These are phyloP conservation scores for Rubia yunnanensis DNA, from an alignment of 257 asterid species.

Conservation along the genomic window DNA sequence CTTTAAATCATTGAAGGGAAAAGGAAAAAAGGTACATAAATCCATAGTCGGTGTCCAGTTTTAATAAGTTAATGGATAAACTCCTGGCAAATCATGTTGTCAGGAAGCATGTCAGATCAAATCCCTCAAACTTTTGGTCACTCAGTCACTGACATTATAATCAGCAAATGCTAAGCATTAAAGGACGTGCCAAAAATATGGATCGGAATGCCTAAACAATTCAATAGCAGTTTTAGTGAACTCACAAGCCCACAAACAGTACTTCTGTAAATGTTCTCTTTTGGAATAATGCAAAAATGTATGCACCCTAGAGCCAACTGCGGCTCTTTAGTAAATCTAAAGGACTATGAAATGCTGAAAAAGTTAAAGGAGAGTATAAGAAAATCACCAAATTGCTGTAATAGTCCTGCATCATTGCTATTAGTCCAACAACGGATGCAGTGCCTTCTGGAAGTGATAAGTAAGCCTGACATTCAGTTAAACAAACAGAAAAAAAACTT, in stretches of 20 bases:
- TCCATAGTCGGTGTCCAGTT: not conserved
- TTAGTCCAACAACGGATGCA: slow-evolving; percentile 84
- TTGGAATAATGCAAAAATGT: not conserved
- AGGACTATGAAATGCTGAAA: not conserved
- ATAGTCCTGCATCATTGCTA: slow-evolving; percentile 98
- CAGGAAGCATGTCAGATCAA: not conserved
- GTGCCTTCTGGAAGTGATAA: slow-evolving; percentile 94
- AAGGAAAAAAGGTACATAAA: not conserved
- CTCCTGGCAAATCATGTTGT: not conserved
- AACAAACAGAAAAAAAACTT: not conserved
- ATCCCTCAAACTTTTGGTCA: not conserved
- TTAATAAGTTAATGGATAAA: not conserved
- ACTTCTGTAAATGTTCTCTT: not conserved
- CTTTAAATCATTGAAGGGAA: not conserved
- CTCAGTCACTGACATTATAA: not conserved
- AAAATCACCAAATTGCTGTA: slow-evolving; percentile 78
- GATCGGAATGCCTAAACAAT: not conserved
- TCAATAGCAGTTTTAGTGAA: not conserved
- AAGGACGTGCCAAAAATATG: not conserved
- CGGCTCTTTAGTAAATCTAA: not conserved
- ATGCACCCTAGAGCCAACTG: not conserved
- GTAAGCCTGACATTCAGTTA: slow-evolving; percentile 66
- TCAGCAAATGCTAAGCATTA: not conserved
- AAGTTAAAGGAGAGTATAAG: not conserved
- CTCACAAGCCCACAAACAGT: not conserved